Base-by-base conservation (phyloP, 495 filamentous ascomycete genomes). In the Hypoxylon cercidicola region DNA sequence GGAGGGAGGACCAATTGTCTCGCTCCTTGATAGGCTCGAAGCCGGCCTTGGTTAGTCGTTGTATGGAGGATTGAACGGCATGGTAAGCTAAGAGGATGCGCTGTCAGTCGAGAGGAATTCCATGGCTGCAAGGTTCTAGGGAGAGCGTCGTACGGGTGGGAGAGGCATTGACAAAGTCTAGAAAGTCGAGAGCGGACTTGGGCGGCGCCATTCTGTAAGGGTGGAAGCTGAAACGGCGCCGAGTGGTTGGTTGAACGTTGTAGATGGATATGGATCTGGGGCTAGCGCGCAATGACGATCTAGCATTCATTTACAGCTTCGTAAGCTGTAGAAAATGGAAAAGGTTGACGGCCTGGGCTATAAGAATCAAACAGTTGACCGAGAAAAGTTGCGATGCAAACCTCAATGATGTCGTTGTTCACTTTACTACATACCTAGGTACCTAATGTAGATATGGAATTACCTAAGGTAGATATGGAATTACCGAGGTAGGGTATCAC, bases 121-220 rank as follows among this genome's bases (percentile, higher is more conserved):
- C 23, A 16, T 8, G 16, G 21, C 53, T n/a, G 25, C 6, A 18
- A 9, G 20, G 39, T 32, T 20, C 20, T 37, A 20, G 18, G 30
- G 40, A 32, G 6, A 57, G 23, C 25, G 20, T 63, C 88, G 62
- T 86, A 99, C 95, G 94, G 59, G 93, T 97, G 11, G 96, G 95
- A 48, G 93, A 97, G 54, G 89, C 89, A 77, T 97, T 95, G 74
- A 99, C 88, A 80, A 96, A 99, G 74, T 90, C 89, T 69, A 97
- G 75, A 71, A 99, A 96, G 76, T 93, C 91, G 78, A 90, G 78
- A 50, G 91, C 93, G 51, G 87, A 81, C 30, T 84, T 77, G 51
- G 84, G 83, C 19, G 85, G 82, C 41, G 86, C 81, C 87, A 91
- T 89, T 53, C 68, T 75, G 55, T 61, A 16, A 30, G 74, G 16